phyloP scores from a whole-genome alignment of 352 stramenopile genomes.

The Phytophthora fragariae region DNA sequence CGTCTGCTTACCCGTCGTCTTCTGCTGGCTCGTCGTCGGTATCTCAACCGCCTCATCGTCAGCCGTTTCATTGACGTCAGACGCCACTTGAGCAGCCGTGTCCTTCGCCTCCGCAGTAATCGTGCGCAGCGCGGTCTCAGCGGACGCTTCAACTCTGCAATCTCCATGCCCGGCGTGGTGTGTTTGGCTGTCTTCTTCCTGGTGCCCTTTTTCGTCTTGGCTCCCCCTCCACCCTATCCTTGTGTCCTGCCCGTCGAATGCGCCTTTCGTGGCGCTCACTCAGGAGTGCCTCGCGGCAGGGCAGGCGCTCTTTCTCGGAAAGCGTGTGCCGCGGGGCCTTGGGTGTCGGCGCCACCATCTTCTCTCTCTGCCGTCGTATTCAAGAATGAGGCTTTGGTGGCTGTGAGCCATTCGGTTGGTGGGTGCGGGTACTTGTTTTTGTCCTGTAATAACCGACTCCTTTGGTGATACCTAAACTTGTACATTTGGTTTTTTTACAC shows the following conservation, averaged over 20 bases:
- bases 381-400: conserved; percentile 2
- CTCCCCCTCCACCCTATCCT: not conserved
- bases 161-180: not conserved
- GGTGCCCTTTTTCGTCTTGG: not conserved
- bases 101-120: too few relatives aligned
- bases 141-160: not conserved
- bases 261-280: not conserved
- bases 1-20: too few relatives aligned
- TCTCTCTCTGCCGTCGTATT: not conserved
- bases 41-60: too few relatives aligned
- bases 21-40: too few relatives aligned
- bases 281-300: conserved; percentile 1
- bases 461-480: too few relatives aligned
- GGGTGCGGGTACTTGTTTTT: too few relatives aligned
- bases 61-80: too few relatives aligned
- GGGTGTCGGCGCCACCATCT: not conserved
- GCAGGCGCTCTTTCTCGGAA: not conserved
- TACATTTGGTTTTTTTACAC: too few relatives aligned
- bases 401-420: not conserved
- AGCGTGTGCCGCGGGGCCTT: conserved; percentile 1
- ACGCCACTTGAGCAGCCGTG: too few relatives aligned
- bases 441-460: too few relatives aligned
- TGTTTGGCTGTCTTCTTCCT: not conserved
- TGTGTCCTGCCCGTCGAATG: not conserved
- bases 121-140: too few relatives aligned